Evolutionary conservation across 1,139 yeast species (phyloP), one percentile per base, ranked within the genome.

Genomic region (Hansenula anomala): DNA sequence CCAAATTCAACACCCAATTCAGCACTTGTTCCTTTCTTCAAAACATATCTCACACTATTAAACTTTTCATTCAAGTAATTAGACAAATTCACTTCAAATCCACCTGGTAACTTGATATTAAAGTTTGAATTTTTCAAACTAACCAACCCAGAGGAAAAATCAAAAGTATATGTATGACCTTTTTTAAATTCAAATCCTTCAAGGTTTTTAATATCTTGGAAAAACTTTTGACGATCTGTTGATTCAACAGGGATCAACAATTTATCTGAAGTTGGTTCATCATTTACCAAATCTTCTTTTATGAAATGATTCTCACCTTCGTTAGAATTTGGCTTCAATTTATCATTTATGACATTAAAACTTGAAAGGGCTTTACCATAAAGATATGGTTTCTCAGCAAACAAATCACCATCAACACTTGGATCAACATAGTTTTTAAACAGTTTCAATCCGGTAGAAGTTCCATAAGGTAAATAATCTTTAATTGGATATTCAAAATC

Each of bases 301-400:
- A 28, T 23, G 30, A 36, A 28, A 26, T 10, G 28, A 35, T 13
- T 28, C 22, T 17, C 15, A 8, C 33, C 20, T 13, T n/a, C 33
- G 15, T 13, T 14, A 39, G 13, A 4, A 23, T 33, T 16, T n/a
- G 28, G 38, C 15, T 20, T 33, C 28, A 40, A 36, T 19, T 37
- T 38, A 8, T 30, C 44, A 30, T 44, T 43, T 19, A 69, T 51
- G 18, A 49, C 51, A 42, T 78, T 78, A 54, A 82, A 74, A 42
- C 82, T 75, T 42, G 78, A 72, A 47, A 81, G 57, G 0, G 78
- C 82, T 31, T 74, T 66, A 0, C 88, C 87, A 46, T 80, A 81
- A 18, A 82, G 60, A 53, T 62, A 82, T 2, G 62, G 92, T 70
- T 71, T 67, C 37, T 80, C 86, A 29, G 64, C 60, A 50, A 77